phyloP scores from a whole-genome alignment of 2,329 filamentous ascomycete species.

The Chrysosporium queenslandicum region DNA sequence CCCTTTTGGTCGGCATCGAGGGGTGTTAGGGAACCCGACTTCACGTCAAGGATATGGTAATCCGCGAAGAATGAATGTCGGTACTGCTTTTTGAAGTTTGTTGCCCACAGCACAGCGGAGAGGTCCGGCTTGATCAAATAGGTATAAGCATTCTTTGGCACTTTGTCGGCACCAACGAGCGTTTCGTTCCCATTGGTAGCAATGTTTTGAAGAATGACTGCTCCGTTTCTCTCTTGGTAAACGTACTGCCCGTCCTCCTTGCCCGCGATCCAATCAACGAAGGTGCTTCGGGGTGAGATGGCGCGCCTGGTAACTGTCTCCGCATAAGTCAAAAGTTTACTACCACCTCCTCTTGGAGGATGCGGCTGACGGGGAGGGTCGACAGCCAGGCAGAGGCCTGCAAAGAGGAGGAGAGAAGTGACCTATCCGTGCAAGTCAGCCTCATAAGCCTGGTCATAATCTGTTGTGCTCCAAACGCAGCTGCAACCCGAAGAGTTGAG shows the following conservation, averaged over 20 bases:
- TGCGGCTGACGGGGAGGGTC: slow-evolving; percentile 46
- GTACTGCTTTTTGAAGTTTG: slow-evolving; percentile 59
- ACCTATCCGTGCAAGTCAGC: slow-evolving; percentile 5
- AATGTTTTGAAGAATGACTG: slow-evolving; percentile 53
- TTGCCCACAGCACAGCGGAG: slow-evolving; percentile 50
- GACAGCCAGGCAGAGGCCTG: slow-evolving; percentile 26
- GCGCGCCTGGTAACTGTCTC: slow-evolving; percentile 44
- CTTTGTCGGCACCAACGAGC: slow-evolving; percentile 49
- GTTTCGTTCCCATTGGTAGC: slow-evolving; percentile 47
- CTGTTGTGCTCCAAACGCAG: background rate
- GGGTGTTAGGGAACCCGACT: slow-evolving; percentile 45
- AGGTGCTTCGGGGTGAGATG: slow-evolving; percentile 41
- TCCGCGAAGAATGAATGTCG: slow-evolving; percentile 58
- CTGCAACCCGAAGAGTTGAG: background rate
- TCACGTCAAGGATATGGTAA: slow-evolving; percentile 55
- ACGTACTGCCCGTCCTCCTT: slow-evolving; percentile 55
- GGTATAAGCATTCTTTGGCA: slow-evolving; percentile 47
- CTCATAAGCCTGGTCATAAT: background rate
- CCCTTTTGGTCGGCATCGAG: slow-evolving; percentile 51
- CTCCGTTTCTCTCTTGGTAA: slow-evolving; percentile 41
- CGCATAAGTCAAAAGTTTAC: slow-evolving; percentile 51
- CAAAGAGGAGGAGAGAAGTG: slow-evolving; percentile 16
- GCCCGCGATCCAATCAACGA: slow-evolving; percentile 49
- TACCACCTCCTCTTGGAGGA: slow-evolving; percentile 48
- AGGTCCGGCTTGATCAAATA: slow-evolving; percentile 55